Evolutionary conservation across 2,329 filamentous ascomycete genomes (phyloP).

Genomic region (Fusarium sp.): DNA sequence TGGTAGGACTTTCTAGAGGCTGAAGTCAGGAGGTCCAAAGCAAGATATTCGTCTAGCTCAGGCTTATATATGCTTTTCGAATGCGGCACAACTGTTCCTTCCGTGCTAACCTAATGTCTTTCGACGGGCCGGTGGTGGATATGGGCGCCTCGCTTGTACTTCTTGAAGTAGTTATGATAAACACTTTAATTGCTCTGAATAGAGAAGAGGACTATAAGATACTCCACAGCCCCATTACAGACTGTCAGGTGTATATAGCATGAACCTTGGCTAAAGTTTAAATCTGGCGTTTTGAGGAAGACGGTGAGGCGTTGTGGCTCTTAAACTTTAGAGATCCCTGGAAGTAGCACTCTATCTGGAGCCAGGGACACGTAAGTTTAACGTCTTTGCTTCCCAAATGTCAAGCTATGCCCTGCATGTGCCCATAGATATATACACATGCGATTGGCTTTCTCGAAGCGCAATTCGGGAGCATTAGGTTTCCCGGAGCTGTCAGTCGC

Average conservation of each 20-base stretch:
- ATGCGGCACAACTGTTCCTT: rapidly evolving
- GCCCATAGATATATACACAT: too few species aligned
- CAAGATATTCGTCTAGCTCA: rapidly evolving
- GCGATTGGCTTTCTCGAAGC: too few species aligned
- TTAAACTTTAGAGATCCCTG: not conserved
- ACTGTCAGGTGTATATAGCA: too few species aligned
- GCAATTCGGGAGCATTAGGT: too few species aligned
- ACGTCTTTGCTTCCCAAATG: too few species aligned
- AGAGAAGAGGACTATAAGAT: not conserved
- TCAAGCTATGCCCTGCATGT: too few species aligned
- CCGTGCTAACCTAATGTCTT: rapidly evolving
- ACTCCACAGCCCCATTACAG: not conserved
- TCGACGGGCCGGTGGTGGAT: rapidly evolving
- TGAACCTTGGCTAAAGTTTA: not conserved
- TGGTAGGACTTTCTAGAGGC: rapidly evolving
- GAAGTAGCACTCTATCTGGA: not conserved
- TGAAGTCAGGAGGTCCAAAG: rapidly evolving
- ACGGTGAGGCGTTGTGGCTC: not conserved
- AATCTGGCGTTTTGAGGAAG: not conserved
- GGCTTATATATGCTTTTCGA: rapidly evolving
- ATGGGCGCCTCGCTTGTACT: rapidly evolving
- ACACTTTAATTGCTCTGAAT: rapidly evolving
- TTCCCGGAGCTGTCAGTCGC: too few species aligned
- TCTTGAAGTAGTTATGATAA: not conserved
- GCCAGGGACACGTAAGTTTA: not conserved